Evolutionary conservation across 192 early-diverging fungal species (phyloP).

Genomic region (Mortierella alpina): DNA sequence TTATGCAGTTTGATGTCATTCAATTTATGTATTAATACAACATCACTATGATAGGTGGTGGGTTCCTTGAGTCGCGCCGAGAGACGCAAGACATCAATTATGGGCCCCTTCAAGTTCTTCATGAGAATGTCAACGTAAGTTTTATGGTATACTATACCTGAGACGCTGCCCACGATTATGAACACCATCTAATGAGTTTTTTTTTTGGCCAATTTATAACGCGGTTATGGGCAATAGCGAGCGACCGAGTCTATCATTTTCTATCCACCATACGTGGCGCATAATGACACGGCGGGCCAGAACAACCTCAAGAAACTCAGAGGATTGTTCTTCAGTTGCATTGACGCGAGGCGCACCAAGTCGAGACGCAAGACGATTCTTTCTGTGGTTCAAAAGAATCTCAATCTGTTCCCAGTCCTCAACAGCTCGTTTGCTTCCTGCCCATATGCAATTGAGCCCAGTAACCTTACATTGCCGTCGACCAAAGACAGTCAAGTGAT

Average conservation of each 20-base stretch:
- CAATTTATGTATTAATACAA: background rate
- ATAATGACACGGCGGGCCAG: slow-evolving; percentile 40
- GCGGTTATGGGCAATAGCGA: background rate
- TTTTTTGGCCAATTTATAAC: background rate
- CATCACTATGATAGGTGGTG: background rate
- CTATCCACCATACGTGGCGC: slow-evolving; percentile 17
- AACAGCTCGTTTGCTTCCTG: no score
- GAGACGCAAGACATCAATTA: no score
- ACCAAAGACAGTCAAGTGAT: no score
- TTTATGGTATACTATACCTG: background rate
- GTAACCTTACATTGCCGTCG: no score
- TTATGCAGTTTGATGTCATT: background rate
- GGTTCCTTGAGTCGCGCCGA: background rate
- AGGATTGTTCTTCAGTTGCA: slow-evolving; percentile 62
- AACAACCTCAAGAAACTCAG: slow-evolving; percentile 63
- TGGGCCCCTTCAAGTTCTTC: no score
- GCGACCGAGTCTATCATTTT: background rate
- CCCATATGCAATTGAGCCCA: no score
- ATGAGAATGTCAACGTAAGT: slow-evolving; percentile 2
- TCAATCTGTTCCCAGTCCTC: no score
- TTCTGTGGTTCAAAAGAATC: no score
- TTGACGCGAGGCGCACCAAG: slow-evolving; percentile 26
- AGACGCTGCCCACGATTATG: background rate
- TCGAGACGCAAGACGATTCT: background rate
- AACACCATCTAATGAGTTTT: background rate